phyloP scores from a whole-genome alignment of 371 early-diverging fungal species.

The Mucor plumbeus region DNA sequence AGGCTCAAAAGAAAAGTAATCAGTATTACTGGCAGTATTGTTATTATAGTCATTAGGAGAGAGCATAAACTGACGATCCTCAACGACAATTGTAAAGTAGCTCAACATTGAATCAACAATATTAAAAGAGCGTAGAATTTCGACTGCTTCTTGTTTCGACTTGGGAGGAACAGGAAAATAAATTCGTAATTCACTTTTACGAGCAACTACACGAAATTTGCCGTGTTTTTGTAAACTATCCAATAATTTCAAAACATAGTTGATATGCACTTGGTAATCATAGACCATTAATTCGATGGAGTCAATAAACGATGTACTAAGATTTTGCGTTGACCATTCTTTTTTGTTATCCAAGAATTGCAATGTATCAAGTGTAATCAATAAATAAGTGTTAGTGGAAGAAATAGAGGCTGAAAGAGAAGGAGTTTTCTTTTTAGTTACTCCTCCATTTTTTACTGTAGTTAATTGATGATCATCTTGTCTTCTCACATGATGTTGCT shows the following conservation, averaged over 20 bases:
- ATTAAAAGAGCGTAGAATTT: neutral
- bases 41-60: neutral
- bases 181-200: conserved; percentile 23
- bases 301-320: conserved; percentile 19
- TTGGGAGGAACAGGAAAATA: conserved; percentile 25
- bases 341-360: conserved; percentile 15
- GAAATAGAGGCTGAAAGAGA: neutral
- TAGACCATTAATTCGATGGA: conserved; percentile 15
- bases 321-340: conserved; percentile 21
- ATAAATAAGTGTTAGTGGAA: conserved; percentile 13
- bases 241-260: conserved; percentile 20
- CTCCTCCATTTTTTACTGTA: neutral
- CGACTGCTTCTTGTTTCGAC: conserved; percentile 17
- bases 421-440: neutral
- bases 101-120: conserved; percentile 3
- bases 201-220: conserved; percentile 19
- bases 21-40: neutral
- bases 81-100: conserved; percentile 3
- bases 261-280: conserved; percentile 25
- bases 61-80: neutral
- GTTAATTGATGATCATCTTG: neutral
- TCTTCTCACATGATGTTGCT: conserved; percentile 1
- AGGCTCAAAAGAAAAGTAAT: conserved; percentile 3
- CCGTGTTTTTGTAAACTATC: conserved; percentile 10
- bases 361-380: conserved; percentile 21